Evolutionary conservation across 2,329 filamentous ascomycete genomes (phyloP).

Genomic region (Orbilia blumenaviensis): DNA sequence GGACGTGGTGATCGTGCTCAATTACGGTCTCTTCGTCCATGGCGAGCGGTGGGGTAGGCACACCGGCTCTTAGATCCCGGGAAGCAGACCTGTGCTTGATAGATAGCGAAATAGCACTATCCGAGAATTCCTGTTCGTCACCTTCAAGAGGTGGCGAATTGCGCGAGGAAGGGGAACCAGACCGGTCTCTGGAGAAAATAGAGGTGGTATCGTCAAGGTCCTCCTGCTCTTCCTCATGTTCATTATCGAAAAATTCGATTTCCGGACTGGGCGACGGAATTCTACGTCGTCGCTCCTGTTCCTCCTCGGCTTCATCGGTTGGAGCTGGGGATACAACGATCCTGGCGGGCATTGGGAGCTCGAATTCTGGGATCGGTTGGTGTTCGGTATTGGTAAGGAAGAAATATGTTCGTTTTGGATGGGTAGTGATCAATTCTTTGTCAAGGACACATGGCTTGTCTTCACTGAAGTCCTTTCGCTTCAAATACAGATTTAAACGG

Average conservation of each 20-base stretch:
- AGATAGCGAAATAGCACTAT: constrained; percentile 78
- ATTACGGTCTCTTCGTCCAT: constrained; percentile 66
- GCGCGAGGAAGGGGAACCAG: constrained; percentile 62
- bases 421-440: constrained; percentile 90
- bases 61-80: constrained; percentile 55
- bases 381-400: constrained; percentile 89
- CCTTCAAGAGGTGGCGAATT: constrained; percentile 85
- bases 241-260: constrained; percentile 85
- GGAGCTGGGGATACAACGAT: constrained; percentile 83
- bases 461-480: constrained; percentile 79
- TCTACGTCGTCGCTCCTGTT: constrained; percentile 67
- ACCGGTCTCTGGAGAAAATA: constrained; percentile 72
- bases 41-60: constrained; percentile 61
- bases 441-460: constrained; percentile 83
- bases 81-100: constrained; percentile 66
- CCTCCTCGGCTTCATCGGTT: constrained; percentile 77
- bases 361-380: constrained; percentile 77
- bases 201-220: constrained; percentile 70
- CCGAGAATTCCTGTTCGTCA: constrained; percentile 95
- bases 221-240: constrained; percentile 79
- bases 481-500: constrained; percentile 85
- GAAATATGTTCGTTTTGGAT: constrained; percentile 95
- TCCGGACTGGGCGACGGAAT: constrained; percentile 90
- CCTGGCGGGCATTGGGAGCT: constrained; percentile 67
- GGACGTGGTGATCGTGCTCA: constrained; percentile 62